A percentile compares a stretch with the other conserved stretches of the same genome.
phyloP scores from a whole-genome alignment of 2,329 filamentous ascomycete genomes.

The Aspergillus tubingensis region DNA sequence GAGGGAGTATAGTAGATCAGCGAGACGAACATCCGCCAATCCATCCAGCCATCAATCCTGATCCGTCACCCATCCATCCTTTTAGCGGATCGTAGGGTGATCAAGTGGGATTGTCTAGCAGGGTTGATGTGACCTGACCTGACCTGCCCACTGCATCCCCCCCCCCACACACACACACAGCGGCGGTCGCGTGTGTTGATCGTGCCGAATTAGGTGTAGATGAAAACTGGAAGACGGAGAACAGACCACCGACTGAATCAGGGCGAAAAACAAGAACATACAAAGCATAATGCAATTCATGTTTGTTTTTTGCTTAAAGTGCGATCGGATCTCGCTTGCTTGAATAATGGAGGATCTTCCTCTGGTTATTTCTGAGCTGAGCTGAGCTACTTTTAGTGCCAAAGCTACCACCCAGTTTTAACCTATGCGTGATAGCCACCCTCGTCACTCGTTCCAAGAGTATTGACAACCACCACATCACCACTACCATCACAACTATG shows the following conservation, averaged over 20 bases:
- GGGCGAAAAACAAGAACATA: background rate
- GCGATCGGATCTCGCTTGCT: too few relatives aligned
- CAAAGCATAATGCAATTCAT: slow-evolving; percentile 1
- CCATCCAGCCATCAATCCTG: too few relatives aligned
- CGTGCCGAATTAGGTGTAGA: background rate
- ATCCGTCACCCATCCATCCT: too few relatives aligned
- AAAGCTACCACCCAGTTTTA: background rate
- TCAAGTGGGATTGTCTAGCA: background rate
- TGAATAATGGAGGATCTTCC: background rate
- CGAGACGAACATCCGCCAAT: background rate
- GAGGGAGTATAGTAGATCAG: slow-evolving; percentile 1
- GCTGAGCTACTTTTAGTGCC: background rate
- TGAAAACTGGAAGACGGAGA: too few relatives aligned
- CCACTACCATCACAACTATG: too few relatives aligned
- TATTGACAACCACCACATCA: too few relatives aligned
- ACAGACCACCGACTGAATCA: too few relatives aligned
- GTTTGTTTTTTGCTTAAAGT: background rate
- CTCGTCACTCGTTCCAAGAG: too few relatives aligned
- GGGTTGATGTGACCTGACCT: background rate
- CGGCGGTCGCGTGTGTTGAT: background rate
- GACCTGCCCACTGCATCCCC: background rate
- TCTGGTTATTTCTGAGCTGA: background rate
- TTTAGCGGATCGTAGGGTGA: background rate
- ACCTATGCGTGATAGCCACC: too few relatives aligned
- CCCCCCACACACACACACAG: background rate